Evolutionary conservation across 306 rosid species (phyloP), one percentile per base, ranked within the genome.

Genomic region (Castanopsis chinensis): DNA sequence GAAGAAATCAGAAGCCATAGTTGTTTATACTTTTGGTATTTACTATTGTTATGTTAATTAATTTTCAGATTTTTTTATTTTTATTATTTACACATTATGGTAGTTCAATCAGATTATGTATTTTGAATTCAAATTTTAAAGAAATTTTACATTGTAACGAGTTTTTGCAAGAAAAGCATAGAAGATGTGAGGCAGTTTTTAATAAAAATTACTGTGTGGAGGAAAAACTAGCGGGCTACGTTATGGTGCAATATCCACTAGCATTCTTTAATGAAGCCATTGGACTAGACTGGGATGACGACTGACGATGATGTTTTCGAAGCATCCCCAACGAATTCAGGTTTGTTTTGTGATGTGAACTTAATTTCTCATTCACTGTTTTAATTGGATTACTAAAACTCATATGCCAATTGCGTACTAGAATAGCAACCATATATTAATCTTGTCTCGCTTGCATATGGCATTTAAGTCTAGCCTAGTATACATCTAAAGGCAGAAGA

Each of bases 231-330:
- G 78, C 74, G 41, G 93, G 96, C 1, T 90, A 75, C 81, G 11
- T 64, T 27, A 65, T 80, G n/a, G 4, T 87, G 68, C 88, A 76
- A 68, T 97, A 94, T 76, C 91, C 96, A 0, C 19, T 92, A 28
- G 60, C 92, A 57, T 17, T 77, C 2, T 88, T 79, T 74, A 92
- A 92, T 59, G 97, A 92, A 51, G 86, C 92, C 72, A 63, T 92
- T 59, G 97, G 98, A 63, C 5, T 91, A 41, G 91, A 86, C 21
- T 87, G 91, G 91, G 69, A 73, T 25, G 27, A 25, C 27, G 1
- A 1, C 27, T 52, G 90, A 73, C 1, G 86, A 86, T 12, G 87
- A 80, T 45, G 37, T 58, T 20, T 5, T 33, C 53, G 65, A 74
- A 30, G 13, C 5, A 14, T 81, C 43, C 58, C 79, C 59, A 52